These are phyloP conservation scores for Debaryomycetaceae sp. DNA, from an alignment of 1,139 yeast species.

Conservation along the genomic window DNA sequence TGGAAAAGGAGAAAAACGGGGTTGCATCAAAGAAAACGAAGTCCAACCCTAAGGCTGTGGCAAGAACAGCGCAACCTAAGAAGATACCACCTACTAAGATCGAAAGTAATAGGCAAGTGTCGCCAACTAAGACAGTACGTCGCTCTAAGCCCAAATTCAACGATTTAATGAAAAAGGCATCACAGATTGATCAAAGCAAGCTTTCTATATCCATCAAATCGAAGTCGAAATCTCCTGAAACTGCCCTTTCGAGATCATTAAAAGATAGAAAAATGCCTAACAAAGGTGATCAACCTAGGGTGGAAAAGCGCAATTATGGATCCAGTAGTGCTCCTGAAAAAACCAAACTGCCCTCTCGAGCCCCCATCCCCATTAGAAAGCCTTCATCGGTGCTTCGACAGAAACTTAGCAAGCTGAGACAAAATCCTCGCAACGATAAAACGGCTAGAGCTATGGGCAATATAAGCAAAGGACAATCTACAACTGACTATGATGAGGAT, in stretches of 20 bases:
- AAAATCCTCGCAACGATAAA: not conserved
- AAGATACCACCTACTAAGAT: constrained; percentile 2
- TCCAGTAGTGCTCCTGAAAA: not conserved
- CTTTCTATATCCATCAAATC: constrained; percentile 34
- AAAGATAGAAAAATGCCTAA: not conserved
- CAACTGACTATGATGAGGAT: constrained; percentile 8
- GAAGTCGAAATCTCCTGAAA: constrained; percentile 31
- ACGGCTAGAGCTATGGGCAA: not conserved
- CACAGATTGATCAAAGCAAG: constrained; percentile 45
- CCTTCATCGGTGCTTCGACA: constrained; percentile 25
- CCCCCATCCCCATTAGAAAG: constrained; percentile 13
- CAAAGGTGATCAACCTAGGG: not conserved
- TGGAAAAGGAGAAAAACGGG: constrained; percentile 47
- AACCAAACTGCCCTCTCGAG: not conserved
- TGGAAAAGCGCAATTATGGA: no score
- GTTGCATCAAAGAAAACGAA: constrained; percentile 20
- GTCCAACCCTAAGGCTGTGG: constrained; percentile 6
- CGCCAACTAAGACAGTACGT: constrained; percentile 4
- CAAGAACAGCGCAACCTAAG: constrained; percentile 6
- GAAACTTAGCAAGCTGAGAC: constrained; percentile 14
- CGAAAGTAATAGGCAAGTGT: constrained; percentile 9
- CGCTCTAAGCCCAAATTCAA: constrained; percentile 50
- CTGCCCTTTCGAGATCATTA: constrained; percentile 4
- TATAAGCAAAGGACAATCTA: not conserved
- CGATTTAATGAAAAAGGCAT: constrained; percentile 70